A percentile compares a stretch with the other conserved stretches of the same genome.
Conservation (phyloP, 176 grass and related monocot genomes). For the Oryza longistaminata region DNA sequence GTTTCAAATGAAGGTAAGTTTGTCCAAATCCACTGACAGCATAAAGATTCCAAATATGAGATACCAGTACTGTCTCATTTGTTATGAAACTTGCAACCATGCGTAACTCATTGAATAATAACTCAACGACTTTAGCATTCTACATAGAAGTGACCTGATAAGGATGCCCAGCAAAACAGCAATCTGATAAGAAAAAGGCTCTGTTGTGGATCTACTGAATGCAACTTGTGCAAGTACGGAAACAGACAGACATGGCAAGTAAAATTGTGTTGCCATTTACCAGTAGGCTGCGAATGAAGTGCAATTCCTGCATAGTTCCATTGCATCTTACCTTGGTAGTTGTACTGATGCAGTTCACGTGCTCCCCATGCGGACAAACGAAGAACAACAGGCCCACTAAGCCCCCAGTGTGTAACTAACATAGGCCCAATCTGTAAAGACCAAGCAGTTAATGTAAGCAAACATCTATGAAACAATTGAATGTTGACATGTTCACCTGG, state of each 20-base stretch:
- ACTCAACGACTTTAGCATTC: background rate
- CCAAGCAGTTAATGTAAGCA: slow-evolving; percentile 21
- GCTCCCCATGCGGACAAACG: slow-evolving; percentile 91
- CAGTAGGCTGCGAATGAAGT: background rate
- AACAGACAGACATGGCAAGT: background rate
- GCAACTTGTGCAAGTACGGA: background rate
- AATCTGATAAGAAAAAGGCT: background rate
- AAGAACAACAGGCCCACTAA: slow-evolving; percentile 88
- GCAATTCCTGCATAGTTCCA: background rate
- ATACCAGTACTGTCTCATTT: background rate
- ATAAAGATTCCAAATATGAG: background rate
- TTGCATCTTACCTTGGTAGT: slow-evolving; percentile 66
- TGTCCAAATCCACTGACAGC: background rate
- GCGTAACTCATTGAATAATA: background rate
- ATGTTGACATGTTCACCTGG: slow-evolving; percentile 45
- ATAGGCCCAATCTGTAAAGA: slow-evolving; percentile 66
- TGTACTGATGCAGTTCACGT: slow-evolving; percentile 65
- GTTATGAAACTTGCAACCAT: background rate
- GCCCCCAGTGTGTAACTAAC: slow-evolving; percentile 93
- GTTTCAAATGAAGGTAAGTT: slow-evolving; percentile 12
- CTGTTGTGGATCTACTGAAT: slow-evolving; percentile 15
- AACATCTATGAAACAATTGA: slow-evolving; percentile 13
- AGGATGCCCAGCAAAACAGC: background rate
- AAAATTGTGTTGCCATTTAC: background rate
- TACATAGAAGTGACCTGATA: background rate